A percentile compares a stretch with the other conserved stretches of the same genome.
phyloP scores from a whole-genome alignment of 2,329 filamentous ascomycete genomes.

The Fragosphaeria purpurea region DNA sequence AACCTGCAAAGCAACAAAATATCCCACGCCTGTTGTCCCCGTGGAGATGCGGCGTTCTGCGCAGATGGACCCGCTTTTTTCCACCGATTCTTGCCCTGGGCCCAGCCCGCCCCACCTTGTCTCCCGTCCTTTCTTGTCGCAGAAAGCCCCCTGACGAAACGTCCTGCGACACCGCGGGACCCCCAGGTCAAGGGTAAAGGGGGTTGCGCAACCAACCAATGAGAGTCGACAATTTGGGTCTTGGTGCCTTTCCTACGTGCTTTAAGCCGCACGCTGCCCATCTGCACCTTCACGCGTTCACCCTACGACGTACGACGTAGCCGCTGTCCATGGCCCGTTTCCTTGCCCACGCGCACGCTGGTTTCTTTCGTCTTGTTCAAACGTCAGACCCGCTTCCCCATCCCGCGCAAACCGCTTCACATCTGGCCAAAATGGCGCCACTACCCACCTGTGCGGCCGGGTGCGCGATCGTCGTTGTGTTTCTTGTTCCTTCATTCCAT shows the following conservation, averaged over 20 bases:
- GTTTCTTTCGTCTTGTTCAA: no score
- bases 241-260: neutral
- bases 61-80: neutral
- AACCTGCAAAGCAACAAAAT: no score
- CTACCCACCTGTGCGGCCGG: constrained; percentile 20
- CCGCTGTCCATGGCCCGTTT: no score
- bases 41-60: no score
- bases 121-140: constrained; percentile 16
- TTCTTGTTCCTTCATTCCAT: neutral
- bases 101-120: neutral
- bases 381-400: neutral
- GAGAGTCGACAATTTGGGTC: neutral
- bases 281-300: no score
- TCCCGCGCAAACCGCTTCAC: constrained; percentile 2
- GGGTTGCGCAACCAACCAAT: constrained; percentile 5
- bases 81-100: no score
- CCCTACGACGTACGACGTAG: no score
- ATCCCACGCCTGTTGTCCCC: no score
- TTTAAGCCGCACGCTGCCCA: no score
- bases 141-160: constrained; percentile 29
- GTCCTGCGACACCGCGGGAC: constrained; percentile 21
- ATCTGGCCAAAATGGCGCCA: constrained; percentile 22
- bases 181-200: neutral
- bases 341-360: no score
- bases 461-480: constrained; percentile 1